Evolutionary conservation across 495 filamentous ascomycete genomes (phyloP).

Genomic region (Annulohypoxylon maeteangense): DNA sequence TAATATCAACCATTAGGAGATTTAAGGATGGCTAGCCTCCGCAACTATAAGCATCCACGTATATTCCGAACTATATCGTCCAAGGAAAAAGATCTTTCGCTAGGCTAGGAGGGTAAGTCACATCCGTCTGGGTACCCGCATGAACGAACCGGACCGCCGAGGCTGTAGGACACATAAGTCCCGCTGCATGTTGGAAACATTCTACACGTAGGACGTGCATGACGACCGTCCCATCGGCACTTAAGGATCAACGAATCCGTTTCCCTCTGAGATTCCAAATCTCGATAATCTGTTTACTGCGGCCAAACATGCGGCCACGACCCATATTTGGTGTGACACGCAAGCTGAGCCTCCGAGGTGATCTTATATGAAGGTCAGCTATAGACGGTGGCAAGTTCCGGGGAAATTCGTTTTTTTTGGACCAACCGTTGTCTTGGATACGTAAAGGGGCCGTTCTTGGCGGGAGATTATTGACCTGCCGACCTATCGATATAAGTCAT

Average conservation of each 20-base stretch:
- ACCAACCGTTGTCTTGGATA: not conserved
- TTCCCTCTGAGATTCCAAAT: slow-evolving; percentile 23
- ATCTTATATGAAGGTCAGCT: slow-evolving; percentile 9
- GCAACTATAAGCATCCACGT: slow-evolving; percentile 17
- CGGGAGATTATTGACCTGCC: no score
- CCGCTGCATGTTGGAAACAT: slow-evolving; percentile 22
- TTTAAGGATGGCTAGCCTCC: slow-evolving; percentile 15
- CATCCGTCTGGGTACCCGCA: slow-evolving; percentile 14
- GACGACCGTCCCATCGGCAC: slow-evolving; percentile 27
- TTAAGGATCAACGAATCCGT: slow-evolving; percentile 33
- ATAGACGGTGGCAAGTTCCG: not conserved
- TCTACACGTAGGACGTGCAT: slow-evolving; percentile 35
- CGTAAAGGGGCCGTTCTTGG: not conserved
- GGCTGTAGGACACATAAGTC: slow-evolving; percentile 27
- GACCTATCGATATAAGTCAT: not conserved
- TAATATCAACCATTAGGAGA: slow-evolving; percentile 40
- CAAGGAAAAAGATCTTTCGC: slow-evolving; percentile 8
- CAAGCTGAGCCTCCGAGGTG: slow-evolving; percentile 23
- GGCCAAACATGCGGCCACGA: slow-evolving; percentile 29
- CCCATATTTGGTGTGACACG: slow-evolving; percentile 34
- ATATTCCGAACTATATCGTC: slow-evolving; percentile 5
- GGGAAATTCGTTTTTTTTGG: not conserved
- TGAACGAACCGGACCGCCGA: slow-evolving; percentile 14
- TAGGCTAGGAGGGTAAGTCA: not conserved
- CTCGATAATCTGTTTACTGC: slow-evolving; percentile 20